Base-by-base conservation (phyloP, 352 stramenopile genomes). In the Globisporangium parvum region DNA sequence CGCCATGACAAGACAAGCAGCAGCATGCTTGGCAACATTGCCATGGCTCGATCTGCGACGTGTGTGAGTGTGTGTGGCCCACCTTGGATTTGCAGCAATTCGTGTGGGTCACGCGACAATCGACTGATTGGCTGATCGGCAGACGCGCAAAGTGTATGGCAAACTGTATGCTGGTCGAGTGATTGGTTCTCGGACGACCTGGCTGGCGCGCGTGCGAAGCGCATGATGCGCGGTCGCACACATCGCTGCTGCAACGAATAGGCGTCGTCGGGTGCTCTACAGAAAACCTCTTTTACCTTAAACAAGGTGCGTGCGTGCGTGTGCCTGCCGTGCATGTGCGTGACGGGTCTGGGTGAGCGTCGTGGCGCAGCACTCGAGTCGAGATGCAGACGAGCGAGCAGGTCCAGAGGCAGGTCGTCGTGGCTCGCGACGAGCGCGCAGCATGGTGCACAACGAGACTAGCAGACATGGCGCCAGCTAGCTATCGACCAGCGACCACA, bases 251-350 rank as follows among this genome's bases (percentile, higher is more conserved):
- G 66, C 65, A 79, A 73, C 69, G 60, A 67, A 66, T 58, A 85
- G 82, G 85, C 82, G 77, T 84, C 76, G 79, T 92, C 82, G 77
- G 79, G 81, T 87, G 70, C 56, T 65, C 49, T 51, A 48, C 49
- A 62, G 56, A 63, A 56, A 53, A 60, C 70, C 67, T 85, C 70
- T 81, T 79, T 86, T 90, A 85, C 82, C 82, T 92, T 92, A 92
- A 92, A 90, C 77, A 92, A 92, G 82, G 82, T 92, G 65, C 60
- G 79, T 80, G 41, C 24, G 26, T 55, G 24, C 46, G 37, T 28
- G 51, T 28, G n/a, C n/a, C n/a, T n/a, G n/a, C n/a, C n/a, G n/a
- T n/a, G n/a, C n/a, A n/a, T n/a, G 9, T 57, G 28, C n/a, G 28
- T 45, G 37, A 53, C 23, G 20, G 37, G 31, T 41, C 14, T 12